Evolutionary conservation across 2,329 filamentous ascomycete genomes (phyloP), one percentile per base, ranked within the genome.

Genomic region (Aspergillus versicolor): DNA sequence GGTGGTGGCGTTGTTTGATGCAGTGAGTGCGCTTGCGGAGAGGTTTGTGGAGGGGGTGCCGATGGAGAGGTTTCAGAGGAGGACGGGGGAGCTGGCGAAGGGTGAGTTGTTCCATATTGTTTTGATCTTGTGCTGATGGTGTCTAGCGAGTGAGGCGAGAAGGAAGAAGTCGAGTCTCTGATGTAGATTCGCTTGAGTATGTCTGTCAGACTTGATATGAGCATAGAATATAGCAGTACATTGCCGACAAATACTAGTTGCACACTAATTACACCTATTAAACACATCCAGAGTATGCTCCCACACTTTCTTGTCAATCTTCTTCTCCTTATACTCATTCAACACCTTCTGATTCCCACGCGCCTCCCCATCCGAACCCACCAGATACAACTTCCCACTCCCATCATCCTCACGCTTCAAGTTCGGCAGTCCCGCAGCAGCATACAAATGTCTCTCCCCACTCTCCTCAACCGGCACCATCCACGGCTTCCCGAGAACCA

Each of bases 41-140:
- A 65, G 80, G 52, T 79, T 81, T 62, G 77, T 81, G 0, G 78
- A 79, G 44, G 79, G 73, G 47, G 77, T 77, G 11, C 79, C 79
- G 1, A 69, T 60, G 58, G 68, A 75, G 67, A 71, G 79, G 61
- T 81, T 82, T 65, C 68, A 63, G 55, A 65, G 67, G 34, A 81
- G 79, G 71, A 61, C 49, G 19, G 8, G 27, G 24, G 42, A 59
- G 15, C 19, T 52, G 17, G 19, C 17, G 2, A 38, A 17, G 2
- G 45, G 45, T 48, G 17, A 21, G 45, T 48, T 34, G 9, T 11
- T 30, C 27, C n/a, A 40, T 17, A 40, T n/a, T 40, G 0, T n/a
- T 15, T 40, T 40, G 37, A 17, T 21, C 21, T 15, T n/a, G 37
- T 2, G n/a, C 37, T 40, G 37, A 40, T 15, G 8, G 4, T 40